Evolutionary conservation across 768 basidiomycete species (phyloP).

Genomic region (button mushroom (Agaricus bisporus)): DNA sequence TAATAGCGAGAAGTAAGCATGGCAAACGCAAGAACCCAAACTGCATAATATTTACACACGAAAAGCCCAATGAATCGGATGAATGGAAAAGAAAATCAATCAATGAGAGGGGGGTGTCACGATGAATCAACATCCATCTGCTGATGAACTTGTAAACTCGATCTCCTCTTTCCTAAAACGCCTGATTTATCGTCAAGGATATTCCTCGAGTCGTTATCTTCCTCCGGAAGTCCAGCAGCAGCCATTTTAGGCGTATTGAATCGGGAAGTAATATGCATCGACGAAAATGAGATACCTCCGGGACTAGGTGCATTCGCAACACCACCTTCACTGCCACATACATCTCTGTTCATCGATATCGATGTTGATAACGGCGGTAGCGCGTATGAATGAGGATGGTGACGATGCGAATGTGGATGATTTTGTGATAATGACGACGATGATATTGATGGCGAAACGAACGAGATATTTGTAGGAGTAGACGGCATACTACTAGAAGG

Average conservation of each 20-base stretch:
- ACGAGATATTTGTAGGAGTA: slow-evolving; percentile 24
- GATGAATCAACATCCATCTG: slow-evolving; percentile 7
- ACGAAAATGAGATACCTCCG: slow-evolving; percentile 19
- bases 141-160: neutral
- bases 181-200: neutral
- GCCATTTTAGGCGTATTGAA: slow-evolving; percentile 21
- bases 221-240: slow-evolving; percentile 16
- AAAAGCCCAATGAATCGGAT: neutral
- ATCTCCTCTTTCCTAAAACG: neutral
- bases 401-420: neutral
- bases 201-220: slow-evolving; percentile 8
- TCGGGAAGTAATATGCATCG: slow-evolving; percentile 24
- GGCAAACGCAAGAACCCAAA: too few relatives aligned
- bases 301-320: slow-evolving; percentile 19
- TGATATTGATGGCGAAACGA: slow-evolving; percentile 14
- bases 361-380: too few relatives aligned
- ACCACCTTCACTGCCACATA: neutral
- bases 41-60: too few relatives aligned
- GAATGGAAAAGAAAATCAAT: neutral
- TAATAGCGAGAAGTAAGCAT: too few relatives aligned
- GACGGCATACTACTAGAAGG: slow-evolving; percentile 27
- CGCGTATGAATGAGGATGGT: neutral
- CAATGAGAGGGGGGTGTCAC: neutral
- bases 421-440: neutral
- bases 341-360: neutral